Evolutionary conservation across 1,284 basidiomycete genomes (phyloP).

Genomic region (Papiliotrema fonsecae): DNA sequence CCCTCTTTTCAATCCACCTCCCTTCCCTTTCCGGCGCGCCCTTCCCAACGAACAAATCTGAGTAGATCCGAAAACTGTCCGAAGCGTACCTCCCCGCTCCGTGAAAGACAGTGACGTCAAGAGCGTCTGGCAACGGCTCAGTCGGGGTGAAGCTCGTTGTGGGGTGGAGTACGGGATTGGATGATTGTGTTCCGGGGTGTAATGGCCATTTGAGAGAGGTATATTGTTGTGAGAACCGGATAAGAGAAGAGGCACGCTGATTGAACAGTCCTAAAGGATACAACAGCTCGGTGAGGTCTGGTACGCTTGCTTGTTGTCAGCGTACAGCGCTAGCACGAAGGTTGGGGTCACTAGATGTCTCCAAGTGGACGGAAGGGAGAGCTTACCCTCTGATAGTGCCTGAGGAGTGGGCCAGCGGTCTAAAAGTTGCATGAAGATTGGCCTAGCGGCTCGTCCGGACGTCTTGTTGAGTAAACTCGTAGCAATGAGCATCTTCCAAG

Average conservation of each 20-base stretch:
- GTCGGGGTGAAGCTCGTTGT: not conserved
- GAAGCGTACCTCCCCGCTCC: constrained; percentile 27
- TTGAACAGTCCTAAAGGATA: constrained; percentile 31
- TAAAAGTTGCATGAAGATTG: constrained; percentile 18
- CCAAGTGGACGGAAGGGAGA: not conserved
- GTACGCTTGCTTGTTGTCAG: constrained; percentile 13
- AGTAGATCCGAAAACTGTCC: constrained; percentile 30
- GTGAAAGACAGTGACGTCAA: constrained; percentile 25
- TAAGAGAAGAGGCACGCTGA: constrained; percentile 20
- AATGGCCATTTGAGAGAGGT: constrained; percentile 22
- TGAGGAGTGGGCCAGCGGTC: constrained; percentile 16
- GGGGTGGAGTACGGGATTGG: not conserved
- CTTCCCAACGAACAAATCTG: constrained; percentile 14
- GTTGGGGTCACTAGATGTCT: too few species aligned
- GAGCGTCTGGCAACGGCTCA: not conserved
- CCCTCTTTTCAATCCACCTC: constrained; percentile 16
- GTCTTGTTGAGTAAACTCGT: constrained; percentile 27
- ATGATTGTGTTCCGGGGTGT: not conserved
- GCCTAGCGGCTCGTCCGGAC: constrained; percentile 21
- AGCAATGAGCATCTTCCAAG: constrained; percentile 29
- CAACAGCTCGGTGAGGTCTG: constrained; percentile 19
- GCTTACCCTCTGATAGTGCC: constrained; percentile 18
- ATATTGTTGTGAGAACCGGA: constrained; percentile 26
- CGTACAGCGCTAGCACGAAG: too few species aligned
- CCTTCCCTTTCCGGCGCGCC: constrained; percentile 19